phyloP scores from a whole-genome alignment of 345 rosid genomes.

The Pelargonium nanum region DNA sequence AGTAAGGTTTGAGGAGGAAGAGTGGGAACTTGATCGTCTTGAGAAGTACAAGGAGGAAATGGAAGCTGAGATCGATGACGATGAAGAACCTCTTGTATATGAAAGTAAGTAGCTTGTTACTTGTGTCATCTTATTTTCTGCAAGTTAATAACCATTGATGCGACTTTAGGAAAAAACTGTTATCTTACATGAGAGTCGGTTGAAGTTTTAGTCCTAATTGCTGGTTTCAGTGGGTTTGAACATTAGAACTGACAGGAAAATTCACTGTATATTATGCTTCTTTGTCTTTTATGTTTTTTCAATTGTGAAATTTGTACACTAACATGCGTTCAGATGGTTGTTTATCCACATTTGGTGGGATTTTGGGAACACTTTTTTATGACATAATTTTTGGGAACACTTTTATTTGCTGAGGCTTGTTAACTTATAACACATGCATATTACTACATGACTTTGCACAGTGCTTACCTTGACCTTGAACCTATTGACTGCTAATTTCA shows the following conservation, averaged over 20 bases:
- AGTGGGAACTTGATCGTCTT: conserved; percentile 96
- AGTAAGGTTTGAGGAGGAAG: conserved; percentile 68
- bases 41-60: conserved; percentile 95
- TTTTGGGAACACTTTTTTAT: background rate
- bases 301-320: background rate
- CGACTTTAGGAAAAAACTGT: background rate
- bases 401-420: background rate
- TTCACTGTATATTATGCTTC: background rate
- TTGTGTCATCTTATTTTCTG: background rate
- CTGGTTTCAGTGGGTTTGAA: background rate
- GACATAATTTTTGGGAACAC: background rate
- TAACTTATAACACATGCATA: background rate
- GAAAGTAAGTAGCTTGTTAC: conserved; percentile 58
- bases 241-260: background rate
- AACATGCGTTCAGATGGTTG: background rate
- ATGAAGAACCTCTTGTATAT: conserved; percentile 91
- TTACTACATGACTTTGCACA: background rate
- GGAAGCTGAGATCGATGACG: conserved; percentile 99
- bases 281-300: background rate
- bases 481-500: conserved; percentile 18
- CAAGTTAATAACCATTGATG: background rate
- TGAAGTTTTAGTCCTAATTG: background rate
- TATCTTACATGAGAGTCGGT: background rate
- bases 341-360: too few species aligned
- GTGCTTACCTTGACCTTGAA: conserved; percentile 1